A percentile compares a stretch with the other conserved stretches of the same genome.
Evolutionary conservation across 2,329 filamentous ascomycete species (phyloP).

Genomic region (Bertia moriformis): DNA sequence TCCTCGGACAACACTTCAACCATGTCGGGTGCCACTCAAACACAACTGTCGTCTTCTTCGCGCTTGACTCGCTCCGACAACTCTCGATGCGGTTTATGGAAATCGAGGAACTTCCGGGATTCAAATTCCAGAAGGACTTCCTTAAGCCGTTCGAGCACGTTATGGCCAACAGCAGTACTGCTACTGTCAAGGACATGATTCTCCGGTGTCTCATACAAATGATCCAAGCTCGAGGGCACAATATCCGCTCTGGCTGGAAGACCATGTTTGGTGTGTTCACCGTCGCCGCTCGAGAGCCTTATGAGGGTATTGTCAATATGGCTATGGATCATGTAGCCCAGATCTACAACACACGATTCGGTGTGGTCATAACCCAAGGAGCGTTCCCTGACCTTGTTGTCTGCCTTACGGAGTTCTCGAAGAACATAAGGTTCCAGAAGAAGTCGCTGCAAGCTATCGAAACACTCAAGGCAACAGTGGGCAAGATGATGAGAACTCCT

Average conservation of each 20-base stretch:
- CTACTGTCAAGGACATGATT: constrained; percentile 94
- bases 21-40: constrained; percentile 93
- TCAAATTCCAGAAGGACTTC: constrained; percentile 99
- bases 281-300: constrained; percentile 74
- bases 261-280: constrained; percentile 99
- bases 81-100: constrained; percentile 98
- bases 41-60: constrained; percentile 93
- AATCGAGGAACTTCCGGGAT: constrained; percentile 89
- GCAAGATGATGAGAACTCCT: constrained; percentile 86
- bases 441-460: constrained; percentile 95
- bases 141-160: constrained; percentile 97
- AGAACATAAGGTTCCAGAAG: constrained; percentile 97
- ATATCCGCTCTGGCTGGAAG: constrained; percentile 94
- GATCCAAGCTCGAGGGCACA: constrained; percentile 92
- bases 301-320: constrained; percentile 83
- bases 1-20: constrained; percentile 97
- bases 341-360: constrained; percentile 89
- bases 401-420: constrained; percentile 94
- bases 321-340: constrained; percentile 94
- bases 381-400: constrained; percentile 94
- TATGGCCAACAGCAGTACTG: constrained; percentile 78
- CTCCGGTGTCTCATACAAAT: constrained; percentile 93
- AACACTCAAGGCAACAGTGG: constrained; percentile 80
- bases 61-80: constrained; percentile 84
- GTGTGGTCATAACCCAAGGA: constrained; percentile 87